Evolutionary conservation across 192 early-diverging fungal genomes (phyloP).

Genomic region (Coemansia interrupta): DNA sequence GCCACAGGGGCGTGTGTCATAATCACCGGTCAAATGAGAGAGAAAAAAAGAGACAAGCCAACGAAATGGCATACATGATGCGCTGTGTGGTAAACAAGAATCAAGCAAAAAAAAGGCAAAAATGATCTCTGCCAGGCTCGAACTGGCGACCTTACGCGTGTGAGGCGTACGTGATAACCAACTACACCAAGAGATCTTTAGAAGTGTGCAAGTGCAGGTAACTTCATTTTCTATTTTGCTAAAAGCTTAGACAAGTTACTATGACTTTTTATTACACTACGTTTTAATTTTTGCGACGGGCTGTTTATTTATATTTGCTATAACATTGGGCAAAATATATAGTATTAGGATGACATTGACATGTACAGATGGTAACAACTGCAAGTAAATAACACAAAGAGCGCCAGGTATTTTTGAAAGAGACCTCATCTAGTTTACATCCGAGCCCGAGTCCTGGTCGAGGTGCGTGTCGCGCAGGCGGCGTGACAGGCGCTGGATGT

Average conservation of each 20-base stretch:
- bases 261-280: too few relatives aligned
- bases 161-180: conserved; percentile 46
- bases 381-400: too few relatives aligned
- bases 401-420: too few relatives aligned
- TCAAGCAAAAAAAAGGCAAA: conserved; percentile 1
- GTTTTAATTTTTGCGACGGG: too few relatives aligned
- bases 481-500: conserved; percentile 2
- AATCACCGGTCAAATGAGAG: neutral
- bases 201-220: neutral
- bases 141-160: conserved; percentile 49
- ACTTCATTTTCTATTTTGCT: neutral
- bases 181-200: conserved; percentile 33
- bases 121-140: conserved; percentile 39
- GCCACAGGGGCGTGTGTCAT: neutral
- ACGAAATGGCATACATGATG: neutral
- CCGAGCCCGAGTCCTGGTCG: conserved; percentile 2
- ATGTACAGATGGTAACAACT: too few relatives aligned
- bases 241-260: too few relatives aligned
- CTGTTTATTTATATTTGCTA: too few relatives aligned
- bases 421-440: neutral
- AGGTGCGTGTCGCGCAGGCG: neutral
- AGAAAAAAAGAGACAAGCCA: neutral
- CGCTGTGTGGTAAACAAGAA: neutral
- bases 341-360: too few relatives aligned
- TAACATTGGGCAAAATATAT: too few relatives aligned